A percentile compares a stretch with the other conserved stretches of the same genome.
Conservation (phyloP, 352 stramenopile genomes). For the Pythium brachiatum region DNA sequence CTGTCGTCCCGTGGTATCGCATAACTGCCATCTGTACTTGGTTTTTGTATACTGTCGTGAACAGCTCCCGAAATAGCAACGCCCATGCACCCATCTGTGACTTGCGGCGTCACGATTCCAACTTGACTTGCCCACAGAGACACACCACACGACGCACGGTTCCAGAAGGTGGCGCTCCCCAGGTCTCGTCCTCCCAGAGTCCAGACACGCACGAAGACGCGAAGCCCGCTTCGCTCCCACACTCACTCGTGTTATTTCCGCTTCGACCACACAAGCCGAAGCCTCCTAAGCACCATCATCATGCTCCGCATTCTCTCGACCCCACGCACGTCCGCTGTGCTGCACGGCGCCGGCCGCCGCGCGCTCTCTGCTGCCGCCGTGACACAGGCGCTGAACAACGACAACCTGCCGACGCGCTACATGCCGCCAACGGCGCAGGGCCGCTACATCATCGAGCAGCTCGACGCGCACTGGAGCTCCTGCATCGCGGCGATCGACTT, state of each 20-base stretch:
- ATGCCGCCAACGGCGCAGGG: slow-evolving; percentile 56
- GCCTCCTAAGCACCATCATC: neutral
- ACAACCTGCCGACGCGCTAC: slow-evolving; percentile 43
- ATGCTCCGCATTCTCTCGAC: slow-evolving; percentile 24
- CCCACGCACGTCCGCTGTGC: neutral
- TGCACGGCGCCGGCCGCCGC: slow-evolving; percentile 28
- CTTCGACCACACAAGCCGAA: neutral
- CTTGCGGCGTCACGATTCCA: slow-evolving; percentile 20
- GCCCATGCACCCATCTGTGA: slow-evolving; percentile 24
- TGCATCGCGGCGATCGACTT: slow-evolving; percentile 70
- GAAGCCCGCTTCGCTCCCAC: neutral
- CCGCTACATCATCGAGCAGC: slow-evolving; percentile 69
- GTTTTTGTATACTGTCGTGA: slow-evolving; percentile 16
- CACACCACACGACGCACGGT: neutral
- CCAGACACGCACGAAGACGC: neutral
- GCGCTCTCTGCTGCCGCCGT: slow-evolving; percentile 38
- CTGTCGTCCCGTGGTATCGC: slow-evolving; percentile 3
- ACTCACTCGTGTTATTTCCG: neutral
- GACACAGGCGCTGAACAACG: slow-evolving; percentile 17
- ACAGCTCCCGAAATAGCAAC: slow-evolving; percentile 5
- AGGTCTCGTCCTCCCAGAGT: neutral
- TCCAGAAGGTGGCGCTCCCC: too few species aligned
- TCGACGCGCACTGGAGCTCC: slow-evolving; percentile 70
- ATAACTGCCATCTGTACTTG: slow-evolving; percentile 19
- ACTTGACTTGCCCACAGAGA: slow-evolving; percentile 9